Evolutionary conservation across 1,284 basidiomycete genomes (phyloP).

Genomic region (Neolentinus lepideus): DNA sequence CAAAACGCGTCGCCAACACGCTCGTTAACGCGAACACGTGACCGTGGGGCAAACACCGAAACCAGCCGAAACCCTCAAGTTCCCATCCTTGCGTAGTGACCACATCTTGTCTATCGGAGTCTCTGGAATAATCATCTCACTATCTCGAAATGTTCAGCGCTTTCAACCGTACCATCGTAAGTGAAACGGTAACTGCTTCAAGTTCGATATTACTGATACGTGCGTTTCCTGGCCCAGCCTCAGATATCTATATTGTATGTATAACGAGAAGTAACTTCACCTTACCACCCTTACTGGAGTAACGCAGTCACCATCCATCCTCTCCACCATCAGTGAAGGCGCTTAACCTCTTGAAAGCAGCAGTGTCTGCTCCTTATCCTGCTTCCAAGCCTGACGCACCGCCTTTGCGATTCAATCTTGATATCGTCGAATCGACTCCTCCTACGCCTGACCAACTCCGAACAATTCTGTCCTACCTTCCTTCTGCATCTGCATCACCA

Average conservation of each 20-base stretch:
- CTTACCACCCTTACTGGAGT: background rate
- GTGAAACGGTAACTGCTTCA: background rate
- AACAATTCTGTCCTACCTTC: slow-evolving; percentile 58
- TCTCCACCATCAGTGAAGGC: slow-evolving; percentile 59
- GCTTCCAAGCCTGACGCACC: slow-evolving; percentile 24
- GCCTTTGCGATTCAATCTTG: slow-evolving; percentile 63
- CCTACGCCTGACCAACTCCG: slow-evolving; percentile 63
- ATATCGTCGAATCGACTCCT: slow-evolving; percentile 55
- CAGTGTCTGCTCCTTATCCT: slow-evolving; percentile 55
- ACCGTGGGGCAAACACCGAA: too few relatives aligned
- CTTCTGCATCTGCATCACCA: slow-evolving; percentile 20
- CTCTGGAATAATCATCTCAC: too few relatives aligned
- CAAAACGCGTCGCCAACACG: too few relatives aligned
- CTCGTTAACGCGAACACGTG: too few relatives aligned
- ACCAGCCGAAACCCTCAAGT: too few relatives aligned
- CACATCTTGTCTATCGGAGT: too few relatives aligned
- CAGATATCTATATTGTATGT: slow-evolving; percentile 63
- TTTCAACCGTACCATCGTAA: background rate
- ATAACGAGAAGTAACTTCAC: background rate
- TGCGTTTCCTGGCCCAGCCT: slow-evolving; percentile 28
- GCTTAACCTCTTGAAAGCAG: slow-evolving; percentile 46
- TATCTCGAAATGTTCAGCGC: background rate
- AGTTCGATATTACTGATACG: background rate
- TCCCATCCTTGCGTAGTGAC: too few relatives aligned
- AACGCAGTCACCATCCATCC: slow-evolving; percentile 49